Conservation (phyloP, 441 rosid species). For the Biscutella laevigata region DNA sequence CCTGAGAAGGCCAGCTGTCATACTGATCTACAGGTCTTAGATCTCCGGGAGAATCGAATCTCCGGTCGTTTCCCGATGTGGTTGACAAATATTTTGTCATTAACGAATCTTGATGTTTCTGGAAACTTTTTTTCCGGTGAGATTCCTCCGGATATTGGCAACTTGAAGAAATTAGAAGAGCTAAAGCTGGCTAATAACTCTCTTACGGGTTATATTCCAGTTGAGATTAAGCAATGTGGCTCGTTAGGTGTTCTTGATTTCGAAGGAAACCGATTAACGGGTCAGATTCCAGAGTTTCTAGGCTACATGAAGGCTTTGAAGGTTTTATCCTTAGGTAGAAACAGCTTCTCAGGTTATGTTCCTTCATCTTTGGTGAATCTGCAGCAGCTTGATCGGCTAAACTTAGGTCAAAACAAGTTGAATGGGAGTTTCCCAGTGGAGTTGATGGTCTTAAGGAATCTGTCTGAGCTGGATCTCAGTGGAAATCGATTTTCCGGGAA, state of each 20-base stretch:
- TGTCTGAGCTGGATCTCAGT: slow-evolving; percentile 66
- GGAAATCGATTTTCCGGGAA: slow-evolving; percentile 57
- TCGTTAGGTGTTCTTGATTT: slow-evolving; percentile 54
- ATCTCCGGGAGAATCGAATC: slow-evolving; percentile 52
- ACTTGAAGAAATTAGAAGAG: slow-evolving; percentile 43
- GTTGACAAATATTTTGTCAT: slow-evolving; percentile 37
- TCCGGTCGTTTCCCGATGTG: slow-evolving; percentile 56
- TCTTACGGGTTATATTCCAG: slow-evolving; percentile 48
- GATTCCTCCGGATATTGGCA: slow-evolving; percentile 56
- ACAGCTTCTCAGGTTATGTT: slow-evolving; percentile 53
- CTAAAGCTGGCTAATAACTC: slow-evolving; percentile 65
- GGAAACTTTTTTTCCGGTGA: slow-evolving; percentile 56
- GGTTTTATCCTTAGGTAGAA: slow-evolving; percentile 52
- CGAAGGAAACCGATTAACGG: slow-evolving; percentile 53
- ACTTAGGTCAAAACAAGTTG: slow-evolving; percentile 47
- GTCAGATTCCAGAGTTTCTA: slow-evolving; percentile 52
- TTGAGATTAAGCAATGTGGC: slow-evolving; percentile 54
- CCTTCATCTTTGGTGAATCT: slow-evolving; percentile 48
- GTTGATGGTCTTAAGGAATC: slow-evolving; percentile 45
- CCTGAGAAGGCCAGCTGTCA: slow-evolving; percentile 43
- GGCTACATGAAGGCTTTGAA: slow-evolving; percentile 50
- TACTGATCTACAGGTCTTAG: slow-evolving; percentile 51
- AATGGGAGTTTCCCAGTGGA: slow-evolving; percentile 60
- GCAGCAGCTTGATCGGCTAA: slow-evolving; percentile 38
- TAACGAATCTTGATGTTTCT: slow-evolving; percentile 57